Base-by-base conservation (phyloP, 345 rosid genomes). In the Leavenworthia alabamica region DNA sequence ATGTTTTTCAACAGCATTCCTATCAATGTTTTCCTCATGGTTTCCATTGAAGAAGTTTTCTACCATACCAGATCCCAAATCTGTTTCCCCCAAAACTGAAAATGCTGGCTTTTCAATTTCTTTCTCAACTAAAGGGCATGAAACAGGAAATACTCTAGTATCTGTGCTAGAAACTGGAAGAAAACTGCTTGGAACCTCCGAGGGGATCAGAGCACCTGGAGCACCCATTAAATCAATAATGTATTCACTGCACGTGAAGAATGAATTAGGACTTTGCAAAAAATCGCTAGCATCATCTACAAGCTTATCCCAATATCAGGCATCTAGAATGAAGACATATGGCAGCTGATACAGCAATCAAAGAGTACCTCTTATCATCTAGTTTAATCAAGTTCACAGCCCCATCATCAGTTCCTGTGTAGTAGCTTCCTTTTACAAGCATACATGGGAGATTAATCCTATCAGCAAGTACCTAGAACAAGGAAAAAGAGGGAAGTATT, bases 221-320 rank as follows among this genome's bases (percentile, higher is more conserved):
- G 98, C 98, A 72, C 96, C 96, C 98, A 91, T 91, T 64, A 91
- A 83, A 75, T 91, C 98, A 61, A 91, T 82, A 61, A 91, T 91
- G 70, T 86, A 88, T 72, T 91, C 98, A 77, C 95, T 82, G 85
- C 84, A 82, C 47, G 64, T 56, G 48, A 62, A 70, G 41, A 70
- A 71, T 15, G 48, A 23, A 62, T 48, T 48, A 75, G 65, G 43
- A 28, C 43, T 54, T 23, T 31, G 48, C 55, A 49, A 36, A 73
- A 47, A 31, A 58, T 35, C 48, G 49, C 60, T 56, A 64, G 35
- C 42, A 50, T 71, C 66, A 43, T 35, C 4, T 44, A 64, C 62
- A 71, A 42, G 64, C 24, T 58, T 19, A 64, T n/a, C n/a, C n/a
- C 15, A 64, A 58, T 27, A 71, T 64, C 56, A 19, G 27, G 41